Conservation (phyloP, 192 early-diverging fungal species). For the Physocladia obscura region DNA sequence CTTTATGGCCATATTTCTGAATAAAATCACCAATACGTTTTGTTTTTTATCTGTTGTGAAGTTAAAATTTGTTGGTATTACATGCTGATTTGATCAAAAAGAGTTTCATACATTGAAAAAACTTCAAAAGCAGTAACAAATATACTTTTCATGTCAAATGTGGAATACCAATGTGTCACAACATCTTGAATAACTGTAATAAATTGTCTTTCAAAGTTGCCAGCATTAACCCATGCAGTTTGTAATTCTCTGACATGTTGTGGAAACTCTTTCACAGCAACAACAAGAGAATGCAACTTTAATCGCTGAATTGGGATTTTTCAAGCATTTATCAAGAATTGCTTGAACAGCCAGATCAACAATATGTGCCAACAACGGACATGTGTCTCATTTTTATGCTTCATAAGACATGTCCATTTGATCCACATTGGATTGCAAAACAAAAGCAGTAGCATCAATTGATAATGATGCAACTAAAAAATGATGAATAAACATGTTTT, state of each 20-base stretch:
- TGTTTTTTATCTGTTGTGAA: too few species aligned
- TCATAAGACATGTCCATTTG: too few species aligned
- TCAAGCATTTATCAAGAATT: neutral
- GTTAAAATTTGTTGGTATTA: too few species aligned
- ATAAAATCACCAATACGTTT: too few species aligned
- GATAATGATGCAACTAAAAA: too few species aligned
- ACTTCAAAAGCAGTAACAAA: too few species aligned
- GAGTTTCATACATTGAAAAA: too few species aligned
- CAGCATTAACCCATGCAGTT: neutral
- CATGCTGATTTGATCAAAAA: too few species aligned
- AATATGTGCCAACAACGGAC: neutral
- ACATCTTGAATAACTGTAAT: neutral
- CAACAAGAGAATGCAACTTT: neutral
- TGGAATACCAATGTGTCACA: neutral
- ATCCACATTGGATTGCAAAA: too few species aligned
- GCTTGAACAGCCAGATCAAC: neutral
- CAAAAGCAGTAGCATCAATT: too few species aligned
- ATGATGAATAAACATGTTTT: too few species aligned
- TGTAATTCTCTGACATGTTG: neutral
- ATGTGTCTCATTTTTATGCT: neutral
- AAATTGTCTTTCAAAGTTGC: neutral
- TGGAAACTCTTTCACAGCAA: neutral
- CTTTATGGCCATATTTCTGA: too few species aligned
- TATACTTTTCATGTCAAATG: neutral
- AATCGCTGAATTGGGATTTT: neutral